phyloP scores from a whole-genome alignment of 2,329 filamentous ascomycete species.

The Bipolaris victoriae region DNA sequence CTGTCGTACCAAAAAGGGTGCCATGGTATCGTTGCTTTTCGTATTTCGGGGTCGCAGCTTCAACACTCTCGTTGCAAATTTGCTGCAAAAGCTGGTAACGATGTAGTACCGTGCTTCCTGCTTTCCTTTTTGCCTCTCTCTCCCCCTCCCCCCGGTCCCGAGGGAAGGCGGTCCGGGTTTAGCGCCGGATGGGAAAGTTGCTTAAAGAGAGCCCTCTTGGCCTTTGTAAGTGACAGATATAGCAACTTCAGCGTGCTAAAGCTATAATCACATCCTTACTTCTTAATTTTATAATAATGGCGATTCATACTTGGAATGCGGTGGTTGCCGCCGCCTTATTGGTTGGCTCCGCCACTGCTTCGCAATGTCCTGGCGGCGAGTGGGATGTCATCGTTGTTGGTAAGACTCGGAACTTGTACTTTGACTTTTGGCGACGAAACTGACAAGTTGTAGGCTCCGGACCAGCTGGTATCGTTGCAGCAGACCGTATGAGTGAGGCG shows the following conservation, averaged over 20 bases:
- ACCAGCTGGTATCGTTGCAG: constrained; percentile 60
- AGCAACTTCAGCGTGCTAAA: background rate
- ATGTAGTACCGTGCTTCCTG: constrained; percentile 5
- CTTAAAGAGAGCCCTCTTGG: constrained; percentile 9
- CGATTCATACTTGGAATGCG: constrained; percentile 15
- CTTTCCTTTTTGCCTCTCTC: no score
- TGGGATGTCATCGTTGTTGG: constrained; percentile 36
- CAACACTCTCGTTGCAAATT: constrained; percentile 6
- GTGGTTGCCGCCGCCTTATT: constrained; percentile 18
- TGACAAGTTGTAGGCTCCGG: constrained; percentile 48
- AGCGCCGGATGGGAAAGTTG: background rate
- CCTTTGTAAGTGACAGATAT: background rate
- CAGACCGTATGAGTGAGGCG: constrained; percentile 59
- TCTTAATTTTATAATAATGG: constrained; percentile 13
- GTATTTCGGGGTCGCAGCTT: constrained; percentile 9
- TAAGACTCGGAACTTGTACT: constrained; percentile 1
- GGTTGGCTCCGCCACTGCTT: constrained; percentile 5
- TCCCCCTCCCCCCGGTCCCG: no score
- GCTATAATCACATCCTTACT: background rate
- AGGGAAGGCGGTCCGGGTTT: background rate
- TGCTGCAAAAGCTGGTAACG: constrained; percentile 3
- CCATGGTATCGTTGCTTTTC: constrained; percentile 11
- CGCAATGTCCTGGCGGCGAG: constrained; percentile 16
- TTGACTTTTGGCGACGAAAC: background rate
- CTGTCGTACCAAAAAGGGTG: background rate